A percentile compares a stretch with the other conserved stretches of the same genome.
Evolutionary conservation across 768 basidiomycete genomes (phyloP).

Genomic region (Chalciporus piperatus): DNA sequence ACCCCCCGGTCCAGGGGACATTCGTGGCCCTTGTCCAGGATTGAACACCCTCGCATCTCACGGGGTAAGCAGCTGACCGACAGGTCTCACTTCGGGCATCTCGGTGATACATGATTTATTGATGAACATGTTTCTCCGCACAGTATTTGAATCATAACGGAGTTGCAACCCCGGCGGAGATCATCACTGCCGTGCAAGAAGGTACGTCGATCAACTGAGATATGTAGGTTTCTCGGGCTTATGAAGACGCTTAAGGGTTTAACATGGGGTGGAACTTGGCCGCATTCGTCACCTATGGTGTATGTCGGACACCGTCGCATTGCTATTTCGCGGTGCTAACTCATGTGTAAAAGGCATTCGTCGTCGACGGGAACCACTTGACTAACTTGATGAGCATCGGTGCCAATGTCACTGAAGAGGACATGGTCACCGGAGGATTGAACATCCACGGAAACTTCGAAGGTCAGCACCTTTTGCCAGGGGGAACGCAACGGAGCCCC

Average conservation of each 20-base stretch:
- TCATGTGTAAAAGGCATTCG: conserved; percentile 13
- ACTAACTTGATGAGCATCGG: conserved; percentile 29
- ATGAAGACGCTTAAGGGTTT: conserved; percentile 10
- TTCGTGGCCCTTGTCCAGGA: conserved; percentile 27
- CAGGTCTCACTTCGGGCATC: background rate
- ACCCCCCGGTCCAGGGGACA: background rate
- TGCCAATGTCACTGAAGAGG: conserved; percentile 16
- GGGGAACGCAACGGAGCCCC: background rate
- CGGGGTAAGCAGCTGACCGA: conserved; percentile 16
- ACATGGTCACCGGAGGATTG: conserved; percentile 15
- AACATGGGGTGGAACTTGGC: conserved; percentile 26
- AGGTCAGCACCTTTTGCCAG: conserved; percentile 3
- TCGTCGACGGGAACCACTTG: conserved; percentile 28
- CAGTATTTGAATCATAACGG: conserved; percentile 20
- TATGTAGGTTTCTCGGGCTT: too few relatives aligned
- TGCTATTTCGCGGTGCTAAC: background rate
- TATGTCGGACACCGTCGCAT: background rate
- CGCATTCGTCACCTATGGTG: conserved; percentile 20
- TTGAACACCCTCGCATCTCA: conserved; percentile 27
- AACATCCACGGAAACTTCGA: conserved; percentile 26
- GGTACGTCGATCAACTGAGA: conserved; percentile 2
- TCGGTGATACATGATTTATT: background rate
- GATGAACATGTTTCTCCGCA: background rate
- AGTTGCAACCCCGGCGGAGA: conserved; percentile 22
- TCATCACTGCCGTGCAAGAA: conserved; percentile 24